Conservation (phyloP, 805 yeast genomes). For the Metschnikowia anglica region DNA sequence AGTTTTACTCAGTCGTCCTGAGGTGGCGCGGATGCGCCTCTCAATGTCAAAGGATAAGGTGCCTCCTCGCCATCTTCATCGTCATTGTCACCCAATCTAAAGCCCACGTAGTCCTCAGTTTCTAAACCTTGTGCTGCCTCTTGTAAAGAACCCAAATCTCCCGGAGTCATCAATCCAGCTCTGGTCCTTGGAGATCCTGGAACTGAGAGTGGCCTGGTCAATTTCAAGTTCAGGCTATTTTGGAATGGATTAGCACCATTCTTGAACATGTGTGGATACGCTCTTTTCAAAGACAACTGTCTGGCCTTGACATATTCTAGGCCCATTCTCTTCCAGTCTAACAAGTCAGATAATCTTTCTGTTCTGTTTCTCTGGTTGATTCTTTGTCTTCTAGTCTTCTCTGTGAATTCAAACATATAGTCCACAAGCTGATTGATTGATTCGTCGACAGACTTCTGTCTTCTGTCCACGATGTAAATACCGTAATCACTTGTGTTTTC, state of each 20-base stretch:
- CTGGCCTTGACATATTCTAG: conserved; percentile 94
- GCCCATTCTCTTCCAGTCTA: conserved; percentile 99
- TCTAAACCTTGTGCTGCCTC: conserved; percentile 72
- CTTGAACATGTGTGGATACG: conserved; percentile 83
- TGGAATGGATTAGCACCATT: conserved; percentile 49
- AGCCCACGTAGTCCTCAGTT: conserved; percentile 74
- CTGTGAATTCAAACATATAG: conserved; percentile 84
- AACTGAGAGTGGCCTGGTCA: conserved; percentile 90
- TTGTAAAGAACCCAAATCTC: conserved; percentile 94
- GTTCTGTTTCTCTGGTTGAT: conserved; percentile 97
- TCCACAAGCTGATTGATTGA: conserved; percentile 86
- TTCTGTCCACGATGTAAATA: conserved; percentile 92
- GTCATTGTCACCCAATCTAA: conserved; percentile 49
- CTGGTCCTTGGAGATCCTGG: conserved; percentile 92
- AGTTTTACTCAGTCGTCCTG: conserved; percentile 19
- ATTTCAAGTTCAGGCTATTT: conserved; percentile 54
- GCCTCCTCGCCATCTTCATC: conserved; percentile 36
- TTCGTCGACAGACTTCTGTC: conserved; percentile 89
- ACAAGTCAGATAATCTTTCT: conserved; percentile 85
- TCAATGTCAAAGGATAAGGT: conserved; percentile 47
- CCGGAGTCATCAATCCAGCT: conserved; percentile 88
- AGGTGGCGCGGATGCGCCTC: conserved; percentile 50
- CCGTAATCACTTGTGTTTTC: conserved; percentile 95
- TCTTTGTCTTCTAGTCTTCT: conserved; percentile 92
- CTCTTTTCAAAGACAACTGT: conserved; percentile 85